A percentile compares a stretch with the other conserved stretches of the same genome.
Conservation (phyloP, 208 protist species). For the Trypanosoma cruzi region DNA sequence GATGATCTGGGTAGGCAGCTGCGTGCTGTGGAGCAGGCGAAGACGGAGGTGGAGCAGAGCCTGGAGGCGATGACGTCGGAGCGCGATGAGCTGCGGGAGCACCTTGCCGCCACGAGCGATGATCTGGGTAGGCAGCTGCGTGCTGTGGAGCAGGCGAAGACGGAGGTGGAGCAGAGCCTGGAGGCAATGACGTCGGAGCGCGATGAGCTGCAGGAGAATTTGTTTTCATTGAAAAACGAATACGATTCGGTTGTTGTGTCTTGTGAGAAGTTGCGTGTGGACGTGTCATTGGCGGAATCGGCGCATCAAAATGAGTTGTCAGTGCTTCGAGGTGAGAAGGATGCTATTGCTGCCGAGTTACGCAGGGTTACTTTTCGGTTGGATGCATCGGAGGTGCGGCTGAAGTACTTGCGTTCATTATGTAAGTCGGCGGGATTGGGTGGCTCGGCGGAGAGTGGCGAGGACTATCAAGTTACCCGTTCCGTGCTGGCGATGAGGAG, state of each 20-base stretch:
- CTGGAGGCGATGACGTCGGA: neutral
- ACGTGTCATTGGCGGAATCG: neutral
- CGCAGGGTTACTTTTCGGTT: neutral
- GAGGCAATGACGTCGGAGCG: neutral
- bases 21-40: neutral
- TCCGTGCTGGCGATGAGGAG: neutral
- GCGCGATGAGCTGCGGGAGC: neutral
- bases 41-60: neutral
- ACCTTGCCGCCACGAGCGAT: neutral
- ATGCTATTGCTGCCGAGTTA: neutral
- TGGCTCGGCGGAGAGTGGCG: neutral
- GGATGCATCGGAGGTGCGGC: neutral
- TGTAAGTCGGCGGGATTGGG: neutral
- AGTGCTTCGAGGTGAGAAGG: neutral
- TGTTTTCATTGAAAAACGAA: neutral
- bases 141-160: neutral
- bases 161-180: neutral
- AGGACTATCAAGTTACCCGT: neutral
- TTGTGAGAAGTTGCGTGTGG: neutral
- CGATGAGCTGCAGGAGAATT: slow-evolving; percentile 21
- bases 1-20: neutral
- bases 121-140: neutral
- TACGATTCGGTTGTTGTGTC: neutral
- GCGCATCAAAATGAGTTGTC: neutral
- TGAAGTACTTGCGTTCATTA: neutral